Conservation (phyloP, 1,139 yeast species). For the Protomyces macrosporus region DNA sequence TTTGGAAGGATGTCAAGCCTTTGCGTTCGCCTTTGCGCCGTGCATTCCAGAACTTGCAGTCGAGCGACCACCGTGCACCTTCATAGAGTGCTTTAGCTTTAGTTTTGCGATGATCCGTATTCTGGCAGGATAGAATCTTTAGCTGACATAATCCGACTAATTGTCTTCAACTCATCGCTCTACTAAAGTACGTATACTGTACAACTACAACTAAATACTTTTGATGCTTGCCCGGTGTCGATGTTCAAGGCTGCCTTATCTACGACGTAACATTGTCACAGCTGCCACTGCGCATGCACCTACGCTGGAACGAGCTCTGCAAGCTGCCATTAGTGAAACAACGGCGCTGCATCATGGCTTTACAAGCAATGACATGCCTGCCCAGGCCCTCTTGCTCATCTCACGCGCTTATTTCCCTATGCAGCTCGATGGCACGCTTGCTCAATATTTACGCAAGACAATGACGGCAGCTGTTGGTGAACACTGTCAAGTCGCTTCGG, state of each 20-base stretch:
- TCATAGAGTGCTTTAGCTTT: not conserved
- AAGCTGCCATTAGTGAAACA: conserved; percentile 12
- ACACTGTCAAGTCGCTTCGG: conserved; percentile 3
- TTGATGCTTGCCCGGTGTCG: not conserved
- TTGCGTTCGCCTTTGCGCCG: conserved; percentile 38
- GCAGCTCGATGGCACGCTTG: not conserved
- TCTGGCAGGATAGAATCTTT: not conserved
- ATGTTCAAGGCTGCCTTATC: too few relatives aligned
- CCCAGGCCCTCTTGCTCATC: conserved; percentile 13
- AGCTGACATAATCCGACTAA: too few relatives aligned
- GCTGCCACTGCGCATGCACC: conserved; percentile 15
- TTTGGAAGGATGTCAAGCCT: conserved; percentile 58
- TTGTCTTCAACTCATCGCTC: too few relatives aligned
- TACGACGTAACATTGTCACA: not conserved
- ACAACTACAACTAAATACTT: not conserved
- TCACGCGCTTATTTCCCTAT: conserved; percentile 16
- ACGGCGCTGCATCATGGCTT: conserved; percentile 24
- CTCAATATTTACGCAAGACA: not conserved
- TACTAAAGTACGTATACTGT: too few relatives aligned
- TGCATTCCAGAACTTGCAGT: conserved; percentile 49
- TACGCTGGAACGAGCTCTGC: conserved; percentile 2
- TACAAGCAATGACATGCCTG: conserved; percentile 17
- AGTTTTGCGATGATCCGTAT: not conserved
- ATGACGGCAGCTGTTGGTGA: conserved; percentile 14
- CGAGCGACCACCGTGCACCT: conserved; percentile 15